These are phyloP conservation scores for Termitomyces sp. DNA, from an alignment of 768 basidiomycete species.

Conservation along the genomic window DNA sequence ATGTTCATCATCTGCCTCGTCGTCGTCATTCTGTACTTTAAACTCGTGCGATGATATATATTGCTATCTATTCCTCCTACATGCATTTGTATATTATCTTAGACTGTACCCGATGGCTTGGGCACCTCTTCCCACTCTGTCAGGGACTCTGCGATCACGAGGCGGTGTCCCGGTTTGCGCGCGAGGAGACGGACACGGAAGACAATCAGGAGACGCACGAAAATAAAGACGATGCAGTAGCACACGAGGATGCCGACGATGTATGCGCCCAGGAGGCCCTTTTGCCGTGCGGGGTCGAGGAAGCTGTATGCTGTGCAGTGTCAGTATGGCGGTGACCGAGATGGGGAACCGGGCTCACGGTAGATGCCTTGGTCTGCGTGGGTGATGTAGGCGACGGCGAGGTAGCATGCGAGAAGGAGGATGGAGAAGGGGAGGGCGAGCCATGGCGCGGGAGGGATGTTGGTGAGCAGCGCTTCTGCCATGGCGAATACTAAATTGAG, in stretches of 20 bases:
- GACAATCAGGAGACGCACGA: slow-evolving; percentile 36
- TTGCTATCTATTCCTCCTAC: background rate
- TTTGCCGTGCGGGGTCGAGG: slow-evolving; percentile 45
- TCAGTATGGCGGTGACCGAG: background rate
- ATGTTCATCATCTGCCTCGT: slow-evolving; percentile 75
- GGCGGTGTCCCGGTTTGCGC: slow-evolving; percentile 6
- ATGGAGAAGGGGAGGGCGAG: slow-evolving; percentile 38
- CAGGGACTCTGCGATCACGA: slow-evolving; percentile 16
- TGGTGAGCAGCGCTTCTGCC: slow-evolving; percentile 52
- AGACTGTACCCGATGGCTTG: background rate
- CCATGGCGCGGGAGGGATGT: slow-evolving; percentile 49
- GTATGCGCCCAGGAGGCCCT: slow-evolving; percentile 48
- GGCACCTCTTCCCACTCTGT: slow-evolving; percentile 43
- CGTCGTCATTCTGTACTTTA: slow-evolving; percentile 64
- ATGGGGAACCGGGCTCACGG: slow-evolving; percentile 32
- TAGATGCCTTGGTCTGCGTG: slow-evolving; percentile 57
- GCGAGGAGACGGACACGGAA: slow-evolving; percentile 29
- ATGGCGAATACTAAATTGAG: slow-evolving; percentile 54
- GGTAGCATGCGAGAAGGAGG: slow-evolving; percentile 47
- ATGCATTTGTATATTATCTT: background rate
- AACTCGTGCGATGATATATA: slow-evolving; percentile 21
- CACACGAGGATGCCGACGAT: slow-evolving; percentile 54
- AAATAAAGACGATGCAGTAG: slow-evolving; percentile 43
- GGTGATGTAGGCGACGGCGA: slow-evolving; percentile 68
- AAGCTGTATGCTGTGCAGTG: slow-evolving; percentile 50